Evolutionary conservation across 345 rosid species (phyloP), one percentile per base, ranked within the genome.

Genomic region (Populus simonii): DNA sequence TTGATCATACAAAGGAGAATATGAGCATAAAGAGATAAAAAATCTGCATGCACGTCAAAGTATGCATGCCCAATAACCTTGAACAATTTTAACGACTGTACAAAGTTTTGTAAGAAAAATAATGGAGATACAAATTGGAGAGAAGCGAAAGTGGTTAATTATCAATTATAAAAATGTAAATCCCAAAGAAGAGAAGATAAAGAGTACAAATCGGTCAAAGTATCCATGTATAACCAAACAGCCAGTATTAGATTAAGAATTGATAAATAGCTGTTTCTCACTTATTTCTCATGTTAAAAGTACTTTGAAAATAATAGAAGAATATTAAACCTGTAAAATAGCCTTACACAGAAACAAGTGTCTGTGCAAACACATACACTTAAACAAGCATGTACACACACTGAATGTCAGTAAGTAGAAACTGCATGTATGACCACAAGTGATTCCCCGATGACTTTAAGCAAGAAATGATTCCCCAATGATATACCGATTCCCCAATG

Each of bases 381-480:
- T 10, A 16, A 22, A 15, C 43, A 71, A 9, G 43, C 59, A 75
- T 7, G 49, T n/a, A 12, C 68, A 62, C 36, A 23, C 6, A 33
- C 41, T 41, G 36, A 49, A 13, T 23, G 25, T 41, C 75, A 63
- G 29, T 5, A 63, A 71, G 33, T 61, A 25, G 17, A 49, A 38
- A 47, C 47, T 71, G 71, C 33, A 43, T 71, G 45, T 63, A 71
- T 36, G 67, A 62, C 18, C 43, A 74, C 77, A 33, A 27, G 23
- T 18, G 25, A 25, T 25, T 25, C 25, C 25, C 25, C 25, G 25
- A 25, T 25, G 43, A 35, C 38, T 31, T 67, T 67, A 67, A 38
- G 7, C 38, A 67, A 3, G 13, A 67, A 38, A 69, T 35, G 8
- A 57, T 22, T 22, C 33, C 47, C 6, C 6, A 27, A 12, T 7